Conservation (phyloP, 495 filamentous ascomycete species). For the Lasiosphaeria miniovina region DNA sequence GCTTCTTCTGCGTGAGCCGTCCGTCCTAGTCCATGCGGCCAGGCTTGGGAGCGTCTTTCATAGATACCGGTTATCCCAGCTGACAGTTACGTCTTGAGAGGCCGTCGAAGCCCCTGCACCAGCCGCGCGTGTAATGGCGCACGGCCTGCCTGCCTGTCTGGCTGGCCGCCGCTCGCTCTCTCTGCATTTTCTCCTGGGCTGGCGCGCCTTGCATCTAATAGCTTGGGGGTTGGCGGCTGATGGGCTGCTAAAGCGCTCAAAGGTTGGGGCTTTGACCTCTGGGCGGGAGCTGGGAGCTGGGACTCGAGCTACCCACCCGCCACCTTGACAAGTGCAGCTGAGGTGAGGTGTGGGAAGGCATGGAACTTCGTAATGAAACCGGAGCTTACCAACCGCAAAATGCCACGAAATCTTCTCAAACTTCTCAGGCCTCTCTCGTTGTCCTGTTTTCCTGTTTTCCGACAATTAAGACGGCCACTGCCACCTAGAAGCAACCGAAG, state of each 20-base stretch:
- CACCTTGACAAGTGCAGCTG: too few relatives aligned
- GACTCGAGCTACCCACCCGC: too few relatives aligned
- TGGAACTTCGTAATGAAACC: too few relatives aligned
- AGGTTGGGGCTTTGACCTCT: slow-evolving; percentile 8
- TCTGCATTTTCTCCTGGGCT: not conserved
- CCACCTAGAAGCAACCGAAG: slow-evolving; percentile 22
- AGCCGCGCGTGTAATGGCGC: slow-evolving; percentile 17
- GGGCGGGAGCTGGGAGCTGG: not conserved
- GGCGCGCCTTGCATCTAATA: slow-evolving; percentile 15
- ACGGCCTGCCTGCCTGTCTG: not conserved
- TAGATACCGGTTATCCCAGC: not conserved
- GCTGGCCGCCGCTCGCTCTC: too few relatives aligned
- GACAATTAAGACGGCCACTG: not conserved
- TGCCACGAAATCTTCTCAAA: too few relatives aligned
- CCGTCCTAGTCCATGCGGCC: too few relatives aligned
- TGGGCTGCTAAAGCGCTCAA: not conserved
- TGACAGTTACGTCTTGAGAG: slow-evolving; percentile 1
- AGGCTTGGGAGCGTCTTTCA: too few relatives aligned
- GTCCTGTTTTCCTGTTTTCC: too few relatives aligned
- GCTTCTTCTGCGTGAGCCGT: too few relatives aligned
- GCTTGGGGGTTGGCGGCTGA: slow-evolving; percentile 8
- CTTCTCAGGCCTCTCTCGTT: not conserved
- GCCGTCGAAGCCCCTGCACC: not conserved
- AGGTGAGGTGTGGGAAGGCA: too few relatives aligned
- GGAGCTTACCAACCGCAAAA: too few relatives aligned